Evolutionary conservation across 2,329 filamentous ascomycete species (phyloP), one percentile per base, ranked within the genome.

Genomic region (Penicillium olsonii): DNA sequence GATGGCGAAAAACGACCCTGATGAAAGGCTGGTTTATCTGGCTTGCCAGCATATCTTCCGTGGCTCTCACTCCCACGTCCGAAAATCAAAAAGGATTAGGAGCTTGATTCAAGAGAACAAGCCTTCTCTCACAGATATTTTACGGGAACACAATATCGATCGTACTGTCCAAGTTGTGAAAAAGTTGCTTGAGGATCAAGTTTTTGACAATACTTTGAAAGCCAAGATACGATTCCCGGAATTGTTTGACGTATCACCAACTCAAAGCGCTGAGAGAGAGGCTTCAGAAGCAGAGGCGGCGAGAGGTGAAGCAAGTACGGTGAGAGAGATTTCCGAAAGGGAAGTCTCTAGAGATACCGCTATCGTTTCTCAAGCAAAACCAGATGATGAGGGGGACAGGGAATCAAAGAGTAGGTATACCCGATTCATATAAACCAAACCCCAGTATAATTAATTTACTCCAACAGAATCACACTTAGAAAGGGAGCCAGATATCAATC

Each of bases 251-350:
- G 39, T 50, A 4, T 50, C 41, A 7, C 40, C 47, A 35, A 45
- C 41, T 17, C 35, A 44, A 18, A 50, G 41, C 11, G 41, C 39
- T 4, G 47, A 50, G 37, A 50, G 40, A 29, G 47, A 50, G 39
- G 47, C 40, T 50, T 50, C 41, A 40, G 47, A 50, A 15, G 35
- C 31, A 27, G 47, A 44, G 17, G 47, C 47, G 18, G 39, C 39
- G n/a, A 50, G 20, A 44, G 34, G 37, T 20, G 37, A 50, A 20
- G 47, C 47, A 11, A 50, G 37, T 26, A 37, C 35, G 18, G 31
- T 50, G 2, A 24, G 20, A 29, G 27, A 48, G 34, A 48, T 48
- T 3, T 48, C 45, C 11, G 17, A 37, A 2, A 42, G 38, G 10
- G 37, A 48, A 15, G 34, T 17, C 10, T 24, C 37, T 22, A 31